Percentiles rank a stretch among this genome's conserved stretches.
Conservation (phyloP, 768 basidiomycete genomes). For the Leucogyrophana mollusca region DNA sequence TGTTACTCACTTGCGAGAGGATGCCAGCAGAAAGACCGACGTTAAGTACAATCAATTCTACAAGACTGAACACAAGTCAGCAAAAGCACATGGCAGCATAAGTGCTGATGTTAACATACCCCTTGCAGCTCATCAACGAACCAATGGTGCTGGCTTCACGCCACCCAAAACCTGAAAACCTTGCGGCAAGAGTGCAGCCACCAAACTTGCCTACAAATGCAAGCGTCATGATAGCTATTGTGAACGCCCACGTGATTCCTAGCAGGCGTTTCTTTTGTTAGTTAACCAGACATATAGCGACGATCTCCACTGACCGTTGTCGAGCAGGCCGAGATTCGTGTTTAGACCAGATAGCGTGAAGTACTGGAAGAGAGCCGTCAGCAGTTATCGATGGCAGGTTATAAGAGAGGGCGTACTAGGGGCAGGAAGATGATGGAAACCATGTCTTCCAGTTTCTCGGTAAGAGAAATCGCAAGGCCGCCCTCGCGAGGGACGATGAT, state of each 20-base stretch:
- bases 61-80: slow-evolving; percentile 49
- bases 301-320: slow-evolving; percentile 51
- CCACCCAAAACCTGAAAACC: slow-evolving; percentile 67
- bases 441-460: slow-evolving; percentile 96
- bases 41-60: slow-evolving; percentile 95
- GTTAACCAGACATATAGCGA: not conserved
- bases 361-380: slow-evolving; percentile 50
- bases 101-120: slow-evolving; percentile 37
- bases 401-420: slow-evolving; percentile 42
- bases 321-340: slow-evolving; percentile 82
- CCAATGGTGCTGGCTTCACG: slow-evolving; percentile 85
- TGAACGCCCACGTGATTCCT: slow-evolving; percentile 88
- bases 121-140: slow-evolving; percentile 94
- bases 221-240: slow-evolving; percentile 70
- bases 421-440: slow-evolving; percentile 88
- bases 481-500: slow-evolving; percentile 85
- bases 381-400: not conserved
- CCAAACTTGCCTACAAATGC: slow-evolving; percentile 90
- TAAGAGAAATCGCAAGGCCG: slow-evolving; percentile 82
- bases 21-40: slow-evolving; percentile 85
- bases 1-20: slow-evolving; percentile 47
- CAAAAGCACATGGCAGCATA: not conserved
- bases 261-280: not conserved
- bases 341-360: slow-evolving; percentile 90
- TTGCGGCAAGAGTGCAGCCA: slow-evolving; percentile 74